Base-by-base conservation (phyloP, 371 early-diverging fungal genomes). In the Mucor circinelloides region DNA sequence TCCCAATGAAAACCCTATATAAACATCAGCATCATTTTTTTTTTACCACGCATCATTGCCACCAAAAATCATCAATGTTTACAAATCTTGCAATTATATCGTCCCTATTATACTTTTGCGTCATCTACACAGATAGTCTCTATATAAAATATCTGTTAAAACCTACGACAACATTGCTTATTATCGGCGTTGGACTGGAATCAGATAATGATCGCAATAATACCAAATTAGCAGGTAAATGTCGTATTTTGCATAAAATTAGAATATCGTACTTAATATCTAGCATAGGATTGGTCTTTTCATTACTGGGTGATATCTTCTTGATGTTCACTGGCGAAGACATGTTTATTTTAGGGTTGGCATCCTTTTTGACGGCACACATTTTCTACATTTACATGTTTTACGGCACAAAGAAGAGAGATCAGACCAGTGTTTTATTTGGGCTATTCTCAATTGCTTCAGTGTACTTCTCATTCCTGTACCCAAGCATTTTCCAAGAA, bases 251-350 rank as follows among this genome's bases (percentile, higher is more conserved):
- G 21, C 48, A 61, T 30, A 3, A 50, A 34, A 52, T 6, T 34
- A 2, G n/a, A 13, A 36, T 8, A n/a, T 12, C 6, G 55, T 30
- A 30, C 31, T 55, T 36, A 36, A 30, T 44, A 32, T 13, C 52
- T 13, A n/a, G 10, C 6, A 3, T 25, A 67, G 67, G 67, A 3
- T 34, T 67, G n/a, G 1, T 60, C 0, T 60, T 67, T n/a, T 67
- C 67, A 25, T 36, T 67, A 30, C 25, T 67, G n/a, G 67, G 67
- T 3, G 67, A 67, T 34, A 61, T 67, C 9, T 67, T 60, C 17
- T 44, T 67, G 17, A 67, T 67, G 67, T 67, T 67, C 7, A 19
- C 54, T 8, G 64, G 64, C 0, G 69, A 68, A 6, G 15, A n/a
- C 10, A 50, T 38, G 34, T 68, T 68, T 6, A 58, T 68, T 10